Conservation (phyloP, 169 alveolate genomes). For the Babesia bovis region DNA sequence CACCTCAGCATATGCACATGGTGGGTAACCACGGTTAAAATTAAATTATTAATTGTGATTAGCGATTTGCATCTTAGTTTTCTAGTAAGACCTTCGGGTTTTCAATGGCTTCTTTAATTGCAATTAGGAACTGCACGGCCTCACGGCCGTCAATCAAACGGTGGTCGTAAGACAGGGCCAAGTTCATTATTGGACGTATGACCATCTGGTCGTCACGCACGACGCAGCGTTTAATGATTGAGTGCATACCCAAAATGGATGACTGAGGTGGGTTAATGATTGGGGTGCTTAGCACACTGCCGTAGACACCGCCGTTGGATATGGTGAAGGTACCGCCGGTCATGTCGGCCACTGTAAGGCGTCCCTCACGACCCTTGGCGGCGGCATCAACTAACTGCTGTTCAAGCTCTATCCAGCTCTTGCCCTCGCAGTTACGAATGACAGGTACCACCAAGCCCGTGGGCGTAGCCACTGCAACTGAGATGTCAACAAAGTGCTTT, state of each 20-base stretch:
- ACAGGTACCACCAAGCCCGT: conserved; percentile 94
- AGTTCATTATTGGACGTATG: conserved; percentile 92
- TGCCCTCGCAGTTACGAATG: conserved; percentile 87
- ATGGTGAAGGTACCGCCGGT: conserved; percentile 96
- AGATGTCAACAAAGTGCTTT: conserved; percentile 89
- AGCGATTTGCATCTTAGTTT: conserved; percentile 11
- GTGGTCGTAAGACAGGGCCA: conserved; percentile 96
- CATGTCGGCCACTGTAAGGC: conserved; percentile 90
- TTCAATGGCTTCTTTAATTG: conserved; percentile 89
- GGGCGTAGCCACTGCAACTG: conserved; percentile 97
- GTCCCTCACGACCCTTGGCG: conserved; percentile 87
- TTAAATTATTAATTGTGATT: neutral
- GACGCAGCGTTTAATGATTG: conserved; percentile 89
- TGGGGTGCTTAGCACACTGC: conserved; percentile 95
- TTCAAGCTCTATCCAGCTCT: conserved; percentile 87
- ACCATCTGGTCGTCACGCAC: conserved; percentile 89
- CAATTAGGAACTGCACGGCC: conserved; percentile 92
- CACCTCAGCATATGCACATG: conserved; percentile 32
- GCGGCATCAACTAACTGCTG: conserved; percentile 84
- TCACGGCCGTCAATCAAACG: conserved; percentile 96
- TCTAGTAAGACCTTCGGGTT: conserved; percentile 83
- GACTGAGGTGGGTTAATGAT: conserved; percentile 93
- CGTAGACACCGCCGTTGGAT: conserved; percentile 95
- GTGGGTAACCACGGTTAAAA: conserved; percentile 21
- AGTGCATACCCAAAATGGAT: conserved; percentile 94